Evolutionary conservation across 305 asterid species (phyloP).

Genomic region (Fraxinus sp.): DNA sequence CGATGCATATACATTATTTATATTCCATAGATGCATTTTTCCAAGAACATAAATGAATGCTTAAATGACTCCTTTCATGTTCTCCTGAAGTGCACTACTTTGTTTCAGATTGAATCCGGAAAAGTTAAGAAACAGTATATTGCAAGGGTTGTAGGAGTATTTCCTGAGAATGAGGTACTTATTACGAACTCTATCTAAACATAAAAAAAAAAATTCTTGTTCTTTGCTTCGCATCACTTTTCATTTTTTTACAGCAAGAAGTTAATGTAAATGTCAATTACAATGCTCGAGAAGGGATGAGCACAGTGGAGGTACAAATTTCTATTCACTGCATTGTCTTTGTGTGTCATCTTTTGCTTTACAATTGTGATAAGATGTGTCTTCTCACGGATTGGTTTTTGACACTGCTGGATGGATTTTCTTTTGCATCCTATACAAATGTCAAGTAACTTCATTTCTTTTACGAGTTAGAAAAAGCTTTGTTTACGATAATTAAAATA

Average conservation of each 20-base stretch:
- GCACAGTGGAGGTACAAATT: slow-evolving; percentile 71
- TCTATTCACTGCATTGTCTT: slow-evolving; percentile 7
- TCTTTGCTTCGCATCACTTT: slow-evolving; percentile 6
- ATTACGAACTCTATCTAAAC: background rate
- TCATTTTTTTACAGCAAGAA: slow-evolving; percentile 56
- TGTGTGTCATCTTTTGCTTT: slow-evolving; percentile 8
- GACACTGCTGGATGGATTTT: background rate
- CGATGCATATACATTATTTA: background rate
- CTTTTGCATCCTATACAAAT: background rate
- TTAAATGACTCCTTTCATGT: background rate
- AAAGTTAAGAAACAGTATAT: slow-evolving; percentile 77
- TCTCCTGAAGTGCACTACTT: slow-evolving; percentile 14
- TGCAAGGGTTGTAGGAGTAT: slow-evolving; percentile 84
- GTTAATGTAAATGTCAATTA: slow-evolving; percentile 65
- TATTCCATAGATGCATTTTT: background rate
- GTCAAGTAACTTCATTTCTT: background rate
- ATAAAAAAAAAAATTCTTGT: slow-evolving; percentile 1
- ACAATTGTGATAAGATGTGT: background rate
- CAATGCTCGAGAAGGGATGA: slow-evolving; percentile 80
- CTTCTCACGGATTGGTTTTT: background rate
- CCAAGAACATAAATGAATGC: background rate
- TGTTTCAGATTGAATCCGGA: slow-evolving; percentile 81
- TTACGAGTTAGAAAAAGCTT: slow-evolving; percentile 2
- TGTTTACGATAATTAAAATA: background rate
- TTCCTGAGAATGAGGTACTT: slow-evolving; percentile 85